Base-by-base conservation (phyloP, 805 yeast species). In the Ascoidea tarda region DNA sequence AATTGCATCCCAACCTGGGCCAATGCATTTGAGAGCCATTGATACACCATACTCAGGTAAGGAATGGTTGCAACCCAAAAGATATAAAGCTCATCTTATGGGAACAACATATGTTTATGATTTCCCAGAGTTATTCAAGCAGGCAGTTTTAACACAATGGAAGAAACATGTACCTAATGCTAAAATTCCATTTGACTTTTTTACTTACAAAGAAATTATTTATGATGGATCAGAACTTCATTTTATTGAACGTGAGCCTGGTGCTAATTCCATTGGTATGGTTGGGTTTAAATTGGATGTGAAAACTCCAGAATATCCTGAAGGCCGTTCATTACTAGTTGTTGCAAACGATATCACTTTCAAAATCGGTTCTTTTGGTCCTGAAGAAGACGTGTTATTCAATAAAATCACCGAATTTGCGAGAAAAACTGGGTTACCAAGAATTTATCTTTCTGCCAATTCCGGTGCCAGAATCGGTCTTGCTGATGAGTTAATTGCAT, bases 381-480 rank as follows among this genome's bases (percentile, higher is more conserved):
- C 99, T 31, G 83, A 78, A 62, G 99, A 93, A 72, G 99, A 93
- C 71, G 75, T 73, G 53, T 93, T 83, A 74, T 93, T 93, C 77
- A 79, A 87, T 74, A 82, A 84, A 66, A 96, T 90, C 58, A 93
- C 99, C 44, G 95, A 89, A 63, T 77, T 82, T 60, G 96, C 98
- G 42, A 80, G 96, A 72, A 75, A 79, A 64, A 76, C 82, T 59
- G 99, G 99, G 55, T 82, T 93, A 60, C 99, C 99, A 64, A 78
- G 99, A 72, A 79, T 93, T 53, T 93, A 93, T 71, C 75, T 93
- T 60, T 87, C 97, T 61, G 99, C 99, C 33, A 93, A 93, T 78
- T 90, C 98, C 55, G 99, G 99, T 76, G 99, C 99, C 49, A 82
- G 99, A 75, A 87, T 93, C 58, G 99, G 99, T 65, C 80, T 93